A percentile compares a stretch with the other conserved stretches of the same genome.
phyloP scores from a whole-genome alignment of 192 early-diverging fungal genomes.

The Chytriomyces hyalinus region DNA sequence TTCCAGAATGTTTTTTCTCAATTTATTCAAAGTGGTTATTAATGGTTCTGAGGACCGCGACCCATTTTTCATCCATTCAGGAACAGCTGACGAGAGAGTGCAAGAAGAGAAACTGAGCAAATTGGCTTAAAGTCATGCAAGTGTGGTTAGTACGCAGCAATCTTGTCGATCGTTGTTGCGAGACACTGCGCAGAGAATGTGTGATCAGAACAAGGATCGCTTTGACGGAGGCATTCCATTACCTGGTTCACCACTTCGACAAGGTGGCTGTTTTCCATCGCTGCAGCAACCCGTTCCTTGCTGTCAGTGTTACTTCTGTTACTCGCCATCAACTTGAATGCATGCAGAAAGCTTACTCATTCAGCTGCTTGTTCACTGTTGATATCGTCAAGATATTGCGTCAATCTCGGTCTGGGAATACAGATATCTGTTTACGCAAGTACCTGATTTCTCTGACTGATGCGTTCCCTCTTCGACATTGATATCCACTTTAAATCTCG shows the following conservation, averaged over 20 bases:
- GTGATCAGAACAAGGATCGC: constrained; percentile 24
- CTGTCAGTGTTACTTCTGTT: background rate
- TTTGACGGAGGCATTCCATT: background rate
- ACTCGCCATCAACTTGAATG: too few species aligned
- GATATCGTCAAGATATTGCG: too few species aligned
- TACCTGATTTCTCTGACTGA: constrained; percentile 81
- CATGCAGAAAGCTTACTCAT: constrained; percentile 62
- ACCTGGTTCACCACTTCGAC: constrained; percentile 93
- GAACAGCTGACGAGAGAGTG: too few species aligned
- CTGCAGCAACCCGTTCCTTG: constrained; percentile 98
- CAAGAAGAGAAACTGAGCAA: too few species aligned
- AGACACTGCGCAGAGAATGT: constrained; percentile 36
- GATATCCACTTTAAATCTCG: constrained; percentile 94
- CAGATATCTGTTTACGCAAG: too few species aligned
- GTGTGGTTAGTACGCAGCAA: background rate
- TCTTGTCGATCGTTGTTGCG: constrained; percentile 35
- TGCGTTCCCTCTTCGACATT: constrained; percentile 90
- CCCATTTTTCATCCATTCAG: too few species aligned
- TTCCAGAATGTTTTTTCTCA: too few species aligned
- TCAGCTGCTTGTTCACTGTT: constrained; percentile 94
- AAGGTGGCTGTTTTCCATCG: constrained; percentile 92
- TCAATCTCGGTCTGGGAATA: too few species aligned
- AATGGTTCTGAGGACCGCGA: too few species aligned
- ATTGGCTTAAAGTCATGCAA: background rate
- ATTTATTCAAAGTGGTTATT: too few species aligned